Evolutionary conservation across 2,329 filamentous ascomycete species (phyloP).

Genomic region (Fusarium buxicola): DNA sequence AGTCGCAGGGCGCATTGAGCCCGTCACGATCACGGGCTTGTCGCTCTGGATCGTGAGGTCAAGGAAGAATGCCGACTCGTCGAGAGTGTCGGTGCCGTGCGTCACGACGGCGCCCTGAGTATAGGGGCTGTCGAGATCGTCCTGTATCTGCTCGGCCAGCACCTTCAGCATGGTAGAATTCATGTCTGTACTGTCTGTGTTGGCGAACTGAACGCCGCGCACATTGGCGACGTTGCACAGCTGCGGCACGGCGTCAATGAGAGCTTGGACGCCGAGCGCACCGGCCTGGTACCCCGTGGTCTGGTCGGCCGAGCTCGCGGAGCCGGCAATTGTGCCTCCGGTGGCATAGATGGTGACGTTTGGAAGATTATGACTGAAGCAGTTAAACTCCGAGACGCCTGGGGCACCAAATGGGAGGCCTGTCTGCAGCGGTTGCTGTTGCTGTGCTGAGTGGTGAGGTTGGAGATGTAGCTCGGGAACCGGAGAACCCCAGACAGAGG

Average conservation of each 20-base stretch:
- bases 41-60: conserved; percentile 66
- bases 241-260: conserved; percentile 67
- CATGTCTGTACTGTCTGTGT: conserved; percentile 60
- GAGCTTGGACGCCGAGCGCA: conserved; percentile 59
- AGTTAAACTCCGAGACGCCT: conserved; percentile 40
- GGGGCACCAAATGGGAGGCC: conserved; percentile 12
- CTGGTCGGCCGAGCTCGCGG: conserved; percentile 59
- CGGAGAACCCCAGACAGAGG: conserved; percentile 44
- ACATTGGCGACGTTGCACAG: conserved; percentile 66
- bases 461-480: conserved; percentile 38
- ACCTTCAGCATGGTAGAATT: conserved; percentile 61
- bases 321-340: conserved; percentile 70
- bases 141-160: conserved; percentile 61
- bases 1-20: conserved; percentile 72
- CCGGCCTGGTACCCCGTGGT: conserved; percentile 58
- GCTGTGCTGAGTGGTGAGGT: conserved; percentile 33
- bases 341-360: conserved; percentile 69
- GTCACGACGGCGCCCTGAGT: conserved; percentile 67
- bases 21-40: conserved; percentile 70
- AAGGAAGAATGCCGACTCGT: conserved; percentile 73
- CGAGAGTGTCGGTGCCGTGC: conserved; percentile 74
- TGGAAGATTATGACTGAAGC: conserved; percentile 53
- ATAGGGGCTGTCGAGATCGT: conserved; percentile 57
- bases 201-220: conserved; percentile 63
- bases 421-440: conserved; percentile 34